phyloP scores from a whole-genome alignment of 345 rosid species.

The Erucastrum elatum region DNA sequence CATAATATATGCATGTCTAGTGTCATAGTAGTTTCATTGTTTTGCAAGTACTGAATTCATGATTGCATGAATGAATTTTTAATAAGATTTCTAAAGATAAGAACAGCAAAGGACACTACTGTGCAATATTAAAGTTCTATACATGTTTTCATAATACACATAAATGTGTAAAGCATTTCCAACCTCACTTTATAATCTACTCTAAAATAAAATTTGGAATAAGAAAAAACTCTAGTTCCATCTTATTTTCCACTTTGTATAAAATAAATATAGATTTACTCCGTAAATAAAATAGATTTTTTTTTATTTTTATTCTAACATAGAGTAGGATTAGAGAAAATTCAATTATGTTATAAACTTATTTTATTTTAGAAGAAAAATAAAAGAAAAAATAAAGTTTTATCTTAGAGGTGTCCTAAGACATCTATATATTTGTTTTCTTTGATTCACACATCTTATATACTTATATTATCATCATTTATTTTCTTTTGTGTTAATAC shows the following conservation, averaged over 20 bases:
- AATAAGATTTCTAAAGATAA: not conserved
- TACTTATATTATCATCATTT: not conserved
- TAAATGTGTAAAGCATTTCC: no score
- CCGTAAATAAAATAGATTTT: no score
- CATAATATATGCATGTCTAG: not conserved
- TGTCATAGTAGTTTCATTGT: not conserved
- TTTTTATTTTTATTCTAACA: no score
- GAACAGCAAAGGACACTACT: not conserved
- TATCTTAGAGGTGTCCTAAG: not conserved
- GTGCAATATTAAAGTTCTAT: not conserved
- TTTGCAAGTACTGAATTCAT: not conserved
- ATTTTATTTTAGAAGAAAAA: no score
- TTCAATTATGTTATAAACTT: no score
- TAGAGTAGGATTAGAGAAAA: no score
- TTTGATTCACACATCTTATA: not conserved
- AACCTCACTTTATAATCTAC: no score
- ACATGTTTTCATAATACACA: not conserved
- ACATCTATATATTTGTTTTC: not conserved
- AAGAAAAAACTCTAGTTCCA: no score
- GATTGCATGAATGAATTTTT: not conserved
- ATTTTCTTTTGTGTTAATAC: not conserved
- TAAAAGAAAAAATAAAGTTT: no score
- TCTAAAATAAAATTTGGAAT: no score
- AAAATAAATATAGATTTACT: no score
- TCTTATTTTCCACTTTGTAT: no score